Conservation (phyloP, 2,329 filamentous ascomycete genomes). For the Ceratocystis alfenasii region DNA sequence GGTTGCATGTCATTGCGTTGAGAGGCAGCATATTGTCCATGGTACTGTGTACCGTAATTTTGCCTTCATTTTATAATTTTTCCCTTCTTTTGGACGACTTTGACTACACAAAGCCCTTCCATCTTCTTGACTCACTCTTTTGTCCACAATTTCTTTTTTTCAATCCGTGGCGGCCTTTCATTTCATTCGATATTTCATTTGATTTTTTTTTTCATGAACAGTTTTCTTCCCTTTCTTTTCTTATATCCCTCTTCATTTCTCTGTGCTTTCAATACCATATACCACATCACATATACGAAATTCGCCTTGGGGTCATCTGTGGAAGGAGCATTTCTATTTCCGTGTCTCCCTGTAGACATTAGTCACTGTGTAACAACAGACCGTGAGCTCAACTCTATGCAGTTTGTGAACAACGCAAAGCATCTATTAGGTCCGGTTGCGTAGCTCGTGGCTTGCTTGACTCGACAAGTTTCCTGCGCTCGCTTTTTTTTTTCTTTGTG, state of each 20-base stretch:
- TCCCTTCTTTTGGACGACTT: conserved; percentile 14
- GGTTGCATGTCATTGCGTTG: not conserved
- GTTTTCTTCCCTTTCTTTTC: conserved; percentile 2
- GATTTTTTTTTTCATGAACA: not conserved
- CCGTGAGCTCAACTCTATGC: no score
- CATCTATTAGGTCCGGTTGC: no score
- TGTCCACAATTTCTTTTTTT: not conserved
- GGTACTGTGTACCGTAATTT: conserved; percentile 8
- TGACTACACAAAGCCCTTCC: not conserved
- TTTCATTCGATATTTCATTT: conserved; percentile 3
- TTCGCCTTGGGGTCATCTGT: not conserved
- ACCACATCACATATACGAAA: not conserved
- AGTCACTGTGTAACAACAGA: not conserved
- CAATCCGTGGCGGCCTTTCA: not conserved
- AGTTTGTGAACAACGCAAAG: no score
- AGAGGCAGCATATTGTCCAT: not conserved
- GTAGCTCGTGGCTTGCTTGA: no score
- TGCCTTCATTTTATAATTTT: conserved; percentile 10
- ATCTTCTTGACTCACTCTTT: not conserved
- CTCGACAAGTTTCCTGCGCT: no score
- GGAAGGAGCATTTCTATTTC: not conserved
- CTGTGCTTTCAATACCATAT: conserved; percentile 8
- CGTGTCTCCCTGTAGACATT: not conserved
- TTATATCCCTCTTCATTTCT: conserved; percentile 14
- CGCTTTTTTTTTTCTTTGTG: not conserved